These are phyloP conservation scores for Microbotryum violaceum DNA, from an alignment of 1,284 basidiomycete genomes.

Conservation along the genomic window DNA sequence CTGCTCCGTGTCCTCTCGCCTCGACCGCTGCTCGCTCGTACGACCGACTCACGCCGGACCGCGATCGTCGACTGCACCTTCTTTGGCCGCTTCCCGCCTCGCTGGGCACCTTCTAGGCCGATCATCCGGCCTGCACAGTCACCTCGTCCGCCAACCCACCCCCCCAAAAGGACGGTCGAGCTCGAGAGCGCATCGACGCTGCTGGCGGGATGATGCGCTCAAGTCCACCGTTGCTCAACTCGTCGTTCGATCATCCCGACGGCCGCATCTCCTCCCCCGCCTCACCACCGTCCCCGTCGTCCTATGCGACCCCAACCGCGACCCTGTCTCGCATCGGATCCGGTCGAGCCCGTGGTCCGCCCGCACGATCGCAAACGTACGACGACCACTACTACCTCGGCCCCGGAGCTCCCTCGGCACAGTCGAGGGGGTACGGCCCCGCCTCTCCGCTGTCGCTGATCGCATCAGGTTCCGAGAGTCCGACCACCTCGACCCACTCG, in stretches of 20 bases:
- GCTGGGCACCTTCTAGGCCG: background rate
- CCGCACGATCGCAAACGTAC: constrained; percentile 15
- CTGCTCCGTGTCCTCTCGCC: too few species aligned
- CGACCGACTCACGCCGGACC: too few species aligned
- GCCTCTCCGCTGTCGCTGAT: too few species aligned
- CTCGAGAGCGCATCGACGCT: background rate
- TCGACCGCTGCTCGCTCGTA: too few species aligned
- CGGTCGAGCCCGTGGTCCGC: constrained; percentile 11
- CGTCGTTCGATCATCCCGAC: constrained; percentile 8
- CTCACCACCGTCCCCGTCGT: background rate
- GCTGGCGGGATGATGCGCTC: background rate
- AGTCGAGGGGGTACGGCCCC: too few species aligned
- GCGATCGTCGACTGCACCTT: too few species aligned
- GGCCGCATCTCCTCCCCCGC: background rate
- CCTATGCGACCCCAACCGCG: background rate
- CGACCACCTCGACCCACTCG: too few species aligned
- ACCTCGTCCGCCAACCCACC: background rate
- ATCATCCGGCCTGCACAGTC: background rate
- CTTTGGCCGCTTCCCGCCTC: too few species aligned
- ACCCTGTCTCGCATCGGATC: background rate
- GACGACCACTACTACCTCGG: constrained; percentile 22
- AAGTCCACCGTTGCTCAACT: constrained; percentile 6
- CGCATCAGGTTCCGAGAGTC: too few species aligned
- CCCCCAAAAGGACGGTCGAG: background rate
- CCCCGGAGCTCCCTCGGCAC: constrained; percentile 5